Percentiles rank a stretch among this genome's conserved stretches.
Conservation (phyloP, 2,329 filamentous ascomycete species). For the Cryphonectria japonica region DNA sequence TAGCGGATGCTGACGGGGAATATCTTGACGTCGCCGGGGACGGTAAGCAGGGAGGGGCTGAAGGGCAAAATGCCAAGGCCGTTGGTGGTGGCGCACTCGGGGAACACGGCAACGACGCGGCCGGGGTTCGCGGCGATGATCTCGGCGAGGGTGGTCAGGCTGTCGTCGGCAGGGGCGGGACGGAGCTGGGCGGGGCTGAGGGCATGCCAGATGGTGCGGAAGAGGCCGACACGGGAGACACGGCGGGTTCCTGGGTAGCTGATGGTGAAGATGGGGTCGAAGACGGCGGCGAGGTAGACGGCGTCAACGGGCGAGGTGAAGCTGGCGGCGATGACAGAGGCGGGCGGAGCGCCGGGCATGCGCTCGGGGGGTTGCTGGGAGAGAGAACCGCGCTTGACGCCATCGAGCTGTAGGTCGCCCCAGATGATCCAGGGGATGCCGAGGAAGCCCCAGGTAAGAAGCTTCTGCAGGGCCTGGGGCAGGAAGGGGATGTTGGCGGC, state of each 20-base stretch:
- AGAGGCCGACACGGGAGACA: constrained; percentile 76
- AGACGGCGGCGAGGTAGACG: constrained; percentile 91
- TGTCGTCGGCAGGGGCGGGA: constrained; percentile 46
- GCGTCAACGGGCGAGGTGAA: constrained; percentile 93
- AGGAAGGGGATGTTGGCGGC: constrained; percentile 72
- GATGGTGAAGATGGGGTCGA: constrained; percentile 91
- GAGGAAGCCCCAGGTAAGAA: constrained; percentile 84
- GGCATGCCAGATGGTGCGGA: constrained; percentile 74
- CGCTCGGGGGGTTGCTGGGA: constrained; percentile 73
- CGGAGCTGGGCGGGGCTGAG: constrained; percentile 61
- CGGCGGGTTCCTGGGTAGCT: constrained; percentile 76
- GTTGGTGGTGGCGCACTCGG: constrained; percentile 93
- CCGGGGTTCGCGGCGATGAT: constrained; percentile 71
- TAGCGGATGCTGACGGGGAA: constrained; percentile 93
- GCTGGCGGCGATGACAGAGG: constrained; percentile 84
- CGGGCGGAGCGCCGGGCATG: constrained; percentile 68
- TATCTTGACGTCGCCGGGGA: constrained; percentile 70
- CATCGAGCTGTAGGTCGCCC: constrained; percentile 97
- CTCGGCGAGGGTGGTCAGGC: constrained; percentile 63
- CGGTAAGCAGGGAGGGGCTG: constrained; percentile 74
- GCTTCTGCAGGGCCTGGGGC: constrained; percentile 70
- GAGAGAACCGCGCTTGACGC: constrained; percentile 88
- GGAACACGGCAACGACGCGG: constrained; percentile 83
- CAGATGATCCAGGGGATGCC: constrained; percentile 94
- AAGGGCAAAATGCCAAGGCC: constrained; percentile 87